Evolutionary conservation across 805 yeast genomes (phyloP), one percentile per base, ranked within the genome.

Genomic region (Candida loeiensis): DNA sequence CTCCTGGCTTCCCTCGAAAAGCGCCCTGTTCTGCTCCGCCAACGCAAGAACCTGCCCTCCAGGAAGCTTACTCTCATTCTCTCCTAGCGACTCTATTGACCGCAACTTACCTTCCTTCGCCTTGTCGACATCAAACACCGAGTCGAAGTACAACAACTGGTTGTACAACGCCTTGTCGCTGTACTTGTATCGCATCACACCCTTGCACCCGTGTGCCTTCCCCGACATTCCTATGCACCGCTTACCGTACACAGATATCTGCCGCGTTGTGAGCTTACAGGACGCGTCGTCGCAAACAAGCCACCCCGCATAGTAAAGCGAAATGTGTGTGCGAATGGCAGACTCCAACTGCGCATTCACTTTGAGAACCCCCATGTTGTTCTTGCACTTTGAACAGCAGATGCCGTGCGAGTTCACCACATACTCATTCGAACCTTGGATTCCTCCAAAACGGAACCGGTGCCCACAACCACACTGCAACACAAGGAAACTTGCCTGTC

Each of bases 281-380:
- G 93, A 75, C 4, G 79, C 57, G 52, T 93, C 97, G 58, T 85
- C 95, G 66, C 99, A 93, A 0, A 61, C 64, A 34, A 89, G 65
- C 87, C 93, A 80, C 4, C 90, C 91, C n/a, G 85, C 80, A 58
- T 93, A 93, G 59, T 90, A 93, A 22, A 71, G 56, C 0, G 89
- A 73, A 36, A 91, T 80, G 47, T 80, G 85, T 4, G 69, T 61
- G 41, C 97, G 71, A 18, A 91, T 75, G 35, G 77, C 66, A n/a
- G 66, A 58, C 58, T 90, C 97, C 34, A 93, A 61, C 58, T 89
- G 97, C 8, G 82, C 62, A 5, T 82, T 77, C 15, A 91, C 52
- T 30, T 75, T 72, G 11, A 85, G 54, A 11, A 76, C 59, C 0
- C 80, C 56, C 37, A 91, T 62, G 0, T 59, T 56, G 12, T 55